Conservation (phyloP, 2,329 filamentous ascomycete species). For the Penicillium sp. region DNA sequence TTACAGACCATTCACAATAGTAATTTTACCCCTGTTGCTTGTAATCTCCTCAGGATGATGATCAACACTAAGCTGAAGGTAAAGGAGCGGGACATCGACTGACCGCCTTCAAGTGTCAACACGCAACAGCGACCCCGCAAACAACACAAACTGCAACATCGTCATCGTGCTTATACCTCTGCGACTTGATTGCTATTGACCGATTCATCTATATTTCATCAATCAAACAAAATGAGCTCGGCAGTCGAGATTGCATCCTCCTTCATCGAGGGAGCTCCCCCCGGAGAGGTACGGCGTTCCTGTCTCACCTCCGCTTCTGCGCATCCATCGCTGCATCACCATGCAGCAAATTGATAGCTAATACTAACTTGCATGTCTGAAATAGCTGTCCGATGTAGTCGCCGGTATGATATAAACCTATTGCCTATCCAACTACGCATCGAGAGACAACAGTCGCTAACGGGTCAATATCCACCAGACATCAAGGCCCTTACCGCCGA, state of each 20-base stretch:
- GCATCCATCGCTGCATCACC: background rate
- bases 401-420: conserved; percentile 57
- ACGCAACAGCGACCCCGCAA: conserved; percentile 7
- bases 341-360: background rate
- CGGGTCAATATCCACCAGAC: conserved; percentile 52
- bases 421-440: background rate
- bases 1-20: background rate
- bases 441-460: background rate
- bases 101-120: conserved; percentile 9
- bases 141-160: background rate
- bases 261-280: conserved; percentile 90
- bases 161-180: background rate
- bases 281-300: conserved; percentile 71
- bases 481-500: conserved; percentile 81
- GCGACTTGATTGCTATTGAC: background rate
- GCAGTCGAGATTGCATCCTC: conserved; percentile 64
- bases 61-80: too few species aligned
- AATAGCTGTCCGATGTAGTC: conserved; percentile 79
- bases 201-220: background rate
- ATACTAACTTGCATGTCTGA: background rate
- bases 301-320: background rate
- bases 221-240: conserved; percentile 35
- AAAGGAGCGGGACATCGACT: background rate
- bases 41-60: too few species aligned
- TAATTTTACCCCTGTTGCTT: too few species aligned